A percentile compares a stretch with the other conserved stretches of the same genome.
Conservation (phyloP, 2,329 filamentous ascomycete species). For the Helicocarpus griseus region DNA sequence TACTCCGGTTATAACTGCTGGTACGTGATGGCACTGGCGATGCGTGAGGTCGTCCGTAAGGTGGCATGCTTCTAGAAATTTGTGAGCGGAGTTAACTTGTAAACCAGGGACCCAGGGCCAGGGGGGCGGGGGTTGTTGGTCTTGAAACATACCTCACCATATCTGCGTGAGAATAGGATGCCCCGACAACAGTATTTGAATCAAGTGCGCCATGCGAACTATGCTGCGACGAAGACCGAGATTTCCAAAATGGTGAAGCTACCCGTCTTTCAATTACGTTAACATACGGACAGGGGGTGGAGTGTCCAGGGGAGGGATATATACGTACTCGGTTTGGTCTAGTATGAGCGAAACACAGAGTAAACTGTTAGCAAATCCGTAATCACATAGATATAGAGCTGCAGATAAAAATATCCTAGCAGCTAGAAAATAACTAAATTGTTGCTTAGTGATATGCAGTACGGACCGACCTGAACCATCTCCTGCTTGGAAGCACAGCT, state of each 20-base stretch:
- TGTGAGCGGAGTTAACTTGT: not conserved
- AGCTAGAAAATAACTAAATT: not conserved
- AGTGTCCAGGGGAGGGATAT: constrained; percentile 1
- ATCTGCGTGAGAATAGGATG: constrained; percentile 92
- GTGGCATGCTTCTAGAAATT: constrained; percentile 22
- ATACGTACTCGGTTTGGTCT: constrained; percentile 33
- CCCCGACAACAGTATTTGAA: constrained; percentile 71
- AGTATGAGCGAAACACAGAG: constrained; percentile 2
- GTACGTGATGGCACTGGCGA: constrained; percentile 55
- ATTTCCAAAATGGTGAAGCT: constrained; percentile 80
- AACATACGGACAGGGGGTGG: not conserved
- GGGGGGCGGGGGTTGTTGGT: too few relatives aligned
- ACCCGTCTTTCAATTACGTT: constrained; percentile 47
- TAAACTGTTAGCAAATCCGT: constrained; percentile 1
- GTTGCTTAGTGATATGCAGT: constrained; percentile 17
- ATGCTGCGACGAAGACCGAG: constrained; percentile 41
- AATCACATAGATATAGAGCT: not conserved
- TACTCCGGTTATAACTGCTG: constrained; percentile 24
- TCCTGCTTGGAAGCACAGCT: constrained; percentile 49
- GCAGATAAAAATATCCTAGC: not conserved
- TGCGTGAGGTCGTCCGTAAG: constrained; percentile 60
- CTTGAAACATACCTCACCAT: constrained; percentile 75
- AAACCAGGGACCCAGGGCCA: not conserved
- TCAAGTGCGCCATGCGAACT: constrained; percentile 51
- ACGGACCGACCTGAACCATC: constrained; percentile 99